phyloP scores from a whole-genome alignment of 129 eudicot genomes.

The Rutidosis leptorrhynchoides region DNA sequence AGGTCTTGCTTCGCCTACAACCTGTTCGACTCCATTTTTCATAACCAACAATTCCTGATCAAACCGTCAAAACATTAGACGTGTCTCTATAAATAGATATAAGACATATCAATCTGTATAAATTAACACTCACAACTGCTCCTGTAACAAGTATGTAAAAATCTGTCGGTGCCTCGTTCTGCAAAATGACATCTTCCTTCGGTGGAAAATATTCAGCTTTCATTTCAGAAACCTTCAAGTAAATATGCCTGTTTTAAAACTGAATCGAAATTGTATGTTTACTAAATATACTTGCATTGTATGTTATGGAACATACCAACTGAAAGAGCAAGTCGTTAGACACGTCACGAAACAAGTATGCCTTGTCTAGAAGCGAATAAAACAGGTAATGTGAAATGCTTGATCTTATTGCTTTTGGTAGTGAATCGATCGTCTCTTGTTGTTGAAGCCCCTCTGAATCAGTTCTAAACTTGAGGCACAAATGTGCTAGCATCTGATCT shows the following conservation, averaged over 20 bases:
- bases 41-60: constrained; percentile 59
- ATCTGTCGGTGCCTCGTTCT: constrained; percentile 84
- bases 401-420: constrained; percentile 68
- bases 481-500: constrained; percentile 68
- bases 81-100: neutral
- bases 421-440: constrained; percentile 65
- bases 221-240: constrained; percentile 69
- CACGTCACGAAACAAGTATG: constrained; percentile 57
- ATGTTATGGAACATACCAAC: constrained; percentile 38
- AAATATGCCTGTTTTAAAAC: neutral
- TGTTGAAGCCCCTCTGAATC: constrained; percentile 72
- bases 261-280: neutral
- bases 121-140: constrained; percentile 52
- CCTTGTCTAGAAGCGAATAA: constrained; percentile 55
- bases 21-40: constrained; percentile 67
- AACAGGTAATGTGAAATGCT: constrained; percentile 59
- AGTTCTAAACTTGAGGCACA: constrained; percentile 55
- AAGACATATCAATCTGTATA: neutral
- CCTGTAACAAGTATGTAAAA: constrained; percentile 76
- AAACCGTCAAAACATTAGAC: constrained; percentile 7
- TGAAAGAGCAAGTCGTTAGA: constrained; percentile 72
- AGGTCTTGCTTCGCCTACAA: constrained; percentile 45
- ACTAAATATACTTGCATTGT: neutral
- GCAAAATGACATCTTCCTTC: constrained; percentile 73
- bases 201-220: constrained; percentile 85